Percentiles rank a stretch among this genome's conserved stretches.
phyloP scores from a whole-genome alignment of 163 green algal species.

The Chlamydomonas reinhardtii region DNA sequence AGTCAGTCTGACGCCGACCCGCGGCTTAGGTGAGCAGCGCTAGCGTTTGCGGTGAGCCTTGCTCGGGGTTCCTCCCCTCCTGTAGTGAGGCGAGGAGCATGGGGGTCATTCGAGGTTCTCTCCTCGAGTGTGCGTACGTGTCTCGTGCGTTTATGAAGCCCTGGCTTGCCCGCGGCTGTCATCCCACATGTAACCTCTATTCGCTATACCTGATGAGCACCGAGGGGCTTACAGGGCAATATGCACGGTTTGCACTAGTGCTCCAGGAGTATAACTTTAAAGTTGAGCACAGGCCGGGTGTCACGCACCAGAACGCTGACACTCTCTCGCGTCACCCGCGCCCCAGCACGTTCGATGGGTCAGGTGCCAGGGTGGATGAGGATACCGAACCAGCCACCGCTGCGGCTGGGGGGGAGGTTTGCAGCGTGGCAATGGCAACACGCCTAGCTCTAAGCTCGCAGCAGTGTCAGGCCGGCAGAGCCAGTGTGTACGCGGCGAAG shows the following conservation, averaged over 20 bases:
- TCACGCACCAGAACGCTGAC: conserved; percentile 48
- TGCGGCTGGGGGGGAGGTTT: background rate
- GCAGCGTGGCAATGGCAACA: background rate
- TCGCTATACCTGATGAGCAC: conserved; percentile 55
- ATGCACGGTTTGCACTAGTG: conserved; percentile 49
- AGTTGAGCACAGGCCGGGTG: conserved; percentile 30
- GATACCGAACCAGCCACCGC: background rate
- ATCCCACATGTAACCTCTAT: too few species aligned
- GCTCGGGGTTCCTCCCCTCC: too few species aligned
- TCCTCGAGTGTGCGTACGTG: too few species aligned
- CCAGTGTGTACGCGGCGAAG: background rate
- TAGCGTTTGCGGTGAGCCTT: too few species aligned
- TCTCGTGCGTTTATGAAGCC: too few species aligned
- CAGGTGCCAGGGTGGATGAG: background rate
- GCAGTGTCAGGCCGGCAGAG: background rate
- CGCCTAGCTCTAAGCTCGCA: background rate
- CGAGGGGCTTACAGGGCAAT: conserved; percentile 26
- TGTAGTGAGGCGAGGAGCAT: too few species aligned
- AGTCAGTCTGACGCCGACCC: too few species aligned
- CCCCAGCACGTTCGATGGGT: background rate
- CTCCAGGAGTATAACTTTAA: conserved; percentile 52
- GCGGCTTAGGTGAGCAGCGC: too few species aligned
- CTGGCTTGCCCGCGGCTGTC: too few species aligned
- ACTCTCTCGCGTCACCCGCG: conserved; percentile 29
- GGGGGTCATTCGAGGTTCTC: too few species aligned